These are phyloP conservation scores for Urtica urens DNA, from an alignment of 306 rosid genomes.

Conservation along the genomic window DNA sequence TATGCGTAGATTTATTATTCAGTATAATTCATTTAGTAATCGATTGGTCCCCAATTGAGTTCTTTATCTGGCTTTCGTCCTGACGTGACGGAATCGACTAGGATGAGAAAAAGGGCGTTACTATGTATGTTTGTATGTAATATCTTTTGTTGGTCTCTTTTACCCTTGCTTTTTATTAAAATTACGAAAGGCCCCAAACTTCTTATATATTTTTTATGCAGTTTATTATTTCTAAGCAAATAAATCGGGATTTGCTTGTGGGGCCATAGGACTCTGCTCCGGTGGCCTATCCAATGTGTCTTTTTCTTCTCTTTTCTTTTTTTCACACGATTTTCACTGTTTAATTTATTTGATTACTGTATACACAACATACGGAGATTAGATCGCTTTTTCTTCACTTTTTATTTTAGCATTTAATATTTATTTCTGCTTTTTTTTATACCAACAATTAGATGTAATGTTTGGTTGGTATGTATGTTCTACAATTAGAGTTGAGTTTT, in stretches of 20 bases:
- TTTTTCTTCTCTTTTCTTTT: neutral
- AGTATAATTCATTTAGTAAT: neutral
- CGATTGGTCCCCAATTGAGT: neutral
- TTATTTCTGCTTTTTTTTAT: constrained; percentile 3
- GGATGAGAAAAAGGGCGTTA: constrained; percentile 6
- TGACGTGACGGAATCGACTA: constrained; percentile 45
- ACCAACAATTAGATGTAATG: constrained; percentile 9
- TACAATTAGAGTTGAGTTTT: neutral
- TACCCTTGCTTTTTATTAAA: neutral
- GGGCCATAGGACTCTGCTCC: neutral
- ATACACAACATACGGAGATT: too few species aligned
- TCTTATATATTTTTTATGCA: neutral
- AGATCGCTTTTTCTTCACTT: too few species aligned
- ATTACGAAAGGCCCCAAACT: constrained; percentile 1
- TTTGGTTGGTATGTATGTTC: neutral
- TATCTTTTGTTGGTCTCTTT: neutral
- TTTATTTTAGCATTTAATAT: neutral
- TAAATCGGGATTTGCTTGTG: constrained; percentile 2
- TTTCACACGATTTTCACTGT: constrained; percentile 2
- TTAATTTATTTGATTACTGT: too few species aligned
- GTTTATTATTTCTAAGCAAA: neutral
- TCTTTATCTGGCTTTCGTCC: neutral
- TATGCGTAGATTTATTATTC: too few species aligned
- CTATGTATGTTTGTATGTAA: neutral
- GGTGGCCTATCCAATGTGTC: neutral